Evolutionary conservation across 176 grass and related monocot genomes (phyloP), one percentile per base, ranked within the genome.

Genomic region (Oryza glumipatula): DNA sequence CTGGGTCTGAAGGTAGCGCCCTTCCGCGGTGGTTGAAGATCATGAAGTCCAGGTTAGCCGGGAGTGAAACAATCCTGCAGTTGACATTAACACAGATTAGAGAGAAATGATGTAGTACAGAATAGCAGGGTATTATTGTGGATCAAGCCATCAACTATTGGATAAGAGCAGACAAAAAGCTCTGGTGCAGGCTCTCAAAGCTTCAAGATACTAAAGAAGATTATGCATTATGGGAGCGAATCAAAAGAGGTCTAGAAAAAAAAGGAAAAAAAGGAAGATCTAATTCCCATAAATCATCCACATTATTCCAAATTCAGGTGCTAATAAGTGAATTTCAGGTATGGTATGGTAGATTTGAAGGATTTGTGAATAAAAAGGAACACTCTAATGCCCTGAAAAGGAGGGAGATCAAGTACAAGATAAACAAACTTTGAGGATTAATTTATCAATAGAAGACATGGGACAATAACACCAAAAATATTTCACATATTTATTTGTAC

Each of bases 1-100:
- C 86, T 23, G 77, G 6, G 17, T 96, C 86, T 8, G 91, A 73
- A 7, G 88, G 89, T n/a, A 99, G 65, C 10, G 91, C 84, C 39
- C 73, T 86, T 68, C 91, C 89, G 1, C 96, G 90, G 82, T 99
- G 96, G 77, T 99, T 99, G 88, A 99, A 99, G 76, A 88, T 91
- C 91, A 99, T 96, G 76, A 99, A 99, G 77, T 99, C 96, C 86
- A 99, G 45, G 85, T 99, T 96, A 28, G 86, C 78, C 3, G 96
- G 93, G 63, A 94, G 86, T 0, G 89, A 96, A 26, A 96, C 91
- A 6, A 99, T 87, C 96, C 93, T 96, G 89, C 78, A 70, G 69
- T 89, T 76, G 63, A 41, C 23, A 76, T 66, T 17, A 45, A 4
- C 7, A 12, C 1, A 16, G 32, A 71, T 91, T 65, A 90, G 65